Conservation (phyloP, 139 green algal species). For the Auxenochlorella protothecoides region DNA sequence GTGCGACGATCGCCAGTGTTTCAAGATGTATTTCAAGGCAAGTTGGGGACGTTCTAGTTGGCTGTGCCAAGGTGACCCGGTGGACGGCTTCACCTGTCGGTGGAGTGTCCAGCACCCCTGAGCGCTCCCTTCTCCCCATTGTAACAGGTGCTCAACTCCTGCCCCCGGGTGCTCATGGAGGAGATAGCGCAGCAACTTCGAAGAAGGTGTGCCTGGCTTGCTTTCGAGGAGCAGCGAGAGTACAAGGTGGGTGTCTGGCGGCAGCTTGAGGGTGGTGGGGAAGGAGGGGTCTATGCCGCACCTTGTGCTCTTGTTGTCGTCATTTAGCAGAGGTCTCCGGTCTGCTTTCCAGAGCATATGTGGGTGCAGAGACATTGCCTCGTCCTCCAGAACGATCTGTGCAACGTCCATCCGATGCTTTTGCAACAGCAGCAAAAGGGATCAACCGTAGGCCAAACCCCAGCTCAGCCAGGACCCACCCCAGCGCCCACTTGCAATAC, state of each 20-base stretch:
- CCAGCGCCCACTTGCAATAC: too few species aligned
- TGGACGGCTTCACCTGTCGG: too few species aligned
- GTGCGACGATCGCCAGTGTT: constrained; percentile 4
- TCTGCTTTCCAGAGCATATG: neutral
- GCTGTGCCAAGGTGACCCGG: too few species aligned
- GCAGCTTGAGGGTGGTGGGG: neutral
- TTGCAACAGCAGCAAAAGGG: too few species aligned
- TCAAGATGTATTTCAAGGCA: constrained; percentile 15
- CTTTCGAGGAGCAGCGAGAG: constrained; percentile 10
- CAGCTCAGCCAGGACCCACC: too few species aligned
- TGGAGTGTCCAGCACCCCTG: too few species aligned
- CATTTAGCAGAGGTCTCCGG: neutral
- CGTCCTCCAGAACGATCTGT: neutral
- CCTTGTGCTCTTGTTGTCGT: too few species aligned
- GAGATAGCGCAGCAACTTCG: constrained; percentile 1
- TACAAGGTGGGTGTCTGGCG: constrained; percentile 7
- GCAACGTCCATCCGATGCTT: too few species aligned
- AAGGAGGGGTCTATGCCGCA: neutral
- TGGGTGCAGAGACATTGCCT: neutral
- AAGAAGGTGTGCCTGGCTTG: constrained; percentile 5
- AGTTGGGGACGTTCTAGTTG: neutral
- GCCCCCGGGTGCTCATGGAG: neutral
- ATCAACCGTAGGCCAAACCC: too few species aligned
- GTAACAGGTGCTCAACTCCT: constrained; percentile 11
- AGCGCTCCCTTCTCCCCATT: too few species aligned